Conservation (phyloP, 2,329 filamentous ascomycete genomes). For the Xylaria sp. region DNA sequence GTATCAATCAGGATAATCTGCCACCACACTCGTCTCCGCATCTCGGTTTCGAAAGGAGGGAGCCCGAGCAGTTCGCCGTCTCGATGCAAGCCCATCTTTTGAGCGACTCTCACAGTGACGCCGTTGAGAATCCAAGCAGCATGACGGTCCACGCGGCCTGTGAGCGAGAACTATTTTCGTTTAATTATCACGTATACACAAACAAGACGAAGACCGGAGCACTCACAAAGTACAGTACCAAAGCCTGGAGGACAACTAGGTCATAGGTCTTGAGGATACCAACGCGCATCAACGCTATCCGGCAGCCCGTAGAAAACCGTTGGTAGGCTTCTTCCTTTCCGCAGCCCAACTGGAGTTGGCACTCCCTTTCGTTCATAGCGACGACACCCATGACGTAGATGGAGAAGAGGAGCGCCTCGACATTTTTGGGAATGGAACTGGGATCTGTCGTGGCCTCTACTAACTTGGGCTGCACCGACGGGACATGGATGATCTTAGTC, state of each 20-base stretch:
- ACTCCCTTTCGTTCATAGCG: conserved; percentile 62
- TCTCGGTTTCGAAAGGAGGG: conserved; percentile 68
- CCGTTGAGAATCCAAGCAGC: conserved; percentile 67
- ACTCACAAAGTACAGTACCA: conserved; percentile 62
- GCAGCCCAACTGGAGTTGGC: conserved; percentile 57
- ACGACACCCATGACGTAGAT: conserved; percentile 68
- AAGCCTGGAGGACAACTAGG: conserved; percentile 62
- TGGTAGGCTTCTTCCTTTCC: conserved; percentile 56
- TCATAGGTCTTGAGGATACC: conserved; percentile 66
- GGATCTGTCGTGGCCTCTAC: conserved; percentile 66
- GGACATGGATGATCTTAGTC: conserved; percentile 66
- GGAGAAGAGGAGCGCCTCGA: conserved; percentile 67
- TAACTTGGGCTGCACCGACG: conserved; percentile 69
- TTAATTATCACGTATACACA: conserved; percentile 9
- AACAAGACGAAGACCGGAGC: neutral
- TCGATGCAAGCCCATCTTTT: conserved; percentile 70
- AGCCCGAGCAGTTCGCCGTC: conserved; percentile 63
- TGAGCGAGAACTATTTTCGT: conserved; percentile 55
- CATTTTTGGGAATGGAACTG: conserved; percentile 58
- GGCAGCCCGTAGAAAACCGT: conserved; percentile 58
- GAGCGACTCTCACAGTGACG: conserved; percentile 65
- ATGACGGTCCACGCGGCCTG: conserved; percentile 64
- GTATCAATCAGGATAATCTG: conserved; percentile 64
- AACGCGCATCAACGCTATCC: conserved; percentile 55
- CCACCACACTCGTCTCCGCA: conserved; percentile 72